Evolutionary conservation across 2,329 filamentous ascomycete species (phyloP).

Genomic region (Mycocentrospora acerina): DNA sequence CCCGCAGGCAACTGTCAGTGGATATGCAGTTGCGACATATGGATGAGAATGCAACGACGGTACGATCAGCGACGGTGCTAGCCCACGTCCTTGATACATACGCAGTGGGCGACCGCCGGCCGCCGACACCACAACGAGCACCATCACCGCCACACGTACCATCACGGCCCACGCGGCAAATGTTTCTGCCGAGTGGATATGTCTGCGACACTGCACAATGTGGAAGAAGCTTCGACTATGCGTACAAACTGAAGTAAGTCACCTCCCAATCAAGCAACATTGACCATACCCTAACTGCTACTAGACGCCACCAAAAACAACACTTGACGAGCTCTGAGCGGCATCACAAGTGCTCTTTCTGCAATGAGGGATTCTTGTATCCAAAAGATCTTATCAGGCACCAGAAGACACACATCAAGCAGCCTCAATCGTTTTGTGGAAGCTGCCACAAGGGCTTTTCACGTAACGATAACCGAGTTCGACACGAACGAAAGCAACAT

Average conservation of each 20-base stretch:
- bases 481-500: slow-evolving; percentile 37
- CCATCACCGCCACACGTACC: slow-evolving; percentile 7
- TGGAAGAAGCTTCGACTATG: slow-evolving; percentile 30
- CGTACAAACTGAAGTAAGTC: slow-evolving; percentile 40
- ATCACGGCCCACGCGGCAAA: slow-evolving; percentile 22
- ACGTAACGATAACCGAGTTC: slow-evolving; percentile 37
- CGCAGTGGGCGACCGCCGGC: slow-evolving; percentile 28
- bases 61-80: slow-evolving; percentile 28
- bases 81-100: slow-evolving; percentile 32
- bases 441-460: slow-evolving; percentile 32
- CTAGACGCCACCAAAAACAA: slow-evolving; percentile 36
- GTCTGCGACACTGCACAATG: slow-evolving; percentile 25
- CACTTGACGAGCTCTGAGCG: slow-evolving; percentile 27
- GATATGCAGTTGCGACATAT: slow-evolving; percentile 15
- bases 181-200: slow-evolving; percentile 28
- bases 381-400: slow-evolving; percentile 39
- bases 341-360: slow-evolving; percentile 35
- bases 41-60: slow-evolving; percentile 28
- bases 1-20: slow-evolving; percentile 7
- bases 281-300: slow-evolving; percentile 9
- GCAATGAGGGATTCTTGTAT: slow-evolving; percentile 36
- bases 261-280: not conserved
- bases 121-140: slow-evolving; percentile 1
- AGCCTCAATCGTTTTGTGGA: slow-evolving; percentile 3
- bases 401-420: slow-evolving; percentile 25